Evolutionary conservation across 306 rosid genomes (phyloP).

Genomic region (Quercus aquifolioides): DNA sequence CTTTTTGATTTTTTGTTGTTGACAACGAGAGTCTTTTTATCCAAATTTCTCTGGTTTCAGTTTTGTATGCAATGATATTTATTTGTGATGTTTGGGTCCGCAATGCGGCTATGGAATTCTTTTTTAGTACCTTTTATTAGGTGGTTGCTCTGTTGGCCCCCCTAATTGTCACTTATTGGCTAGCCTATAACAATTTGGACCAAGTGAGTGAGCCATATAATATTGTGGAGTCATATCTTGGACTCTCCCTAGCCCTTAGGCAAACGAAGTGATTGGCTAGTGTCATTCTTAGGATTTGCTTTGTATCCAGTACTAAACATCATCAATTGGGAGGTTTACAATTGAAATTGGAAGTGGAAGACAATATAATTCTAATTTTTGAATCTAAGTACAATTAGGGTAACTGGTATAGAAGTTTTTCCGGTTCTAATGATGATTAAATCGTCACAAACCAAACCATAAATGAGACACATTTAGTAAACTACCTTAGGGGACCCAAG

Average conservation of each 20-base stretch:
- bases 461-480: too few relatives aligned
- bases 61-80: not conserved
- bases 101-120: not conserved
- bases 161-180: not conserved
- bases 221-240: not conserved
- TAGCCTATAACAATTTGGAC: too few relatives aligned
- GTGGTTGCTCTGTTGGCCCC: not conserved
- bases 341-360: too few relatives aligned
- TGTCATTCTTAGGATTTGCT: too few relatives aligned
- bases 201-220: not conserved
- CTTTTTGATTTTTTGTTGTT: slow-evolving; percentile 5
- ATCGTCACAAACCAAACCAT: too few relatives aligned
- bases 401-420: not conserved
- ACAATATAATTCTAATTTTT: too few relatives aligned
- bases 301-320: too few relatives aligned
- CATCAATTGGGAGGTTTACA: too few relatives aligned
- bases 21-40: not conserved
- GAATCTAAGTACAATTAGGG: not conserved
- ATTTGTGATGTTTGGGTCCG: not conserved
- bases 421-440: too few relatives aligned
- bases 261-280: not conserved
- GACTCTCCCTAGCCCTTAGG: not conserved
- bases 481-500: too few relatives aligned
- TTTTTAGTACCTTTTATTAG: not conserved
- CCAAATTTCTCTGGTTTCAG: not conserved